Conservation (phyloP, 108 stramenopile species). For the Tribonema minus region DNA sequence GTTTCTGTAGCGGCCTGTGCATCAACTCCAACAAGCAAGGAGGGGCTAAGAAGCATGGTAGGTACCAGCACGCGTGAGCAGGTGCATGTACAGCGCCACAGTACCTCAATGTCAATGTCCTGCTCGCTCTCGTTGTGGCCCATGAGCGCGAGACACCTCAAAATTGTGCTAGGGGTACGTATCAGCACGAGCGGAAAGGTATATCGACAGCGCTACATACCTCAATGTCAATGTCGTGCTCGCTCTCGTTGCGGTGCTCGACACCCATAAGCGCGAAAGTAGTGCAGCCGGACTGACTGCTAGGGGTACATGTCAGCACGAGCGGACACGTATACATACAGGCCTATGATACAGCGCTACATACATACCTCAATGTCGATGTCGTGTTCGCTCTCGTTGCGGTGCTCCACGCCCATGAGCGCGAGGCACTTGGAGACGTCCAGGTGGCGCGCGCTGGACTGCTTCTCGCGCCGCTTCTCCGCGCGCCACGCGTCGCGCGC, state of each 20-base stretch:
- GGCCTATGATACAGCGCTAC: too few relatives aligned
- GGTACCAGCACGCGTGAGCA: too few relatives aligned
- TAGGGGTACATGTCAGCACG: too few relatives aligned
- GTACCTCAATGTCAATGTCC: slow-evolving; percentile 45
- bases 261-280: slow-evolving; percentile 39
- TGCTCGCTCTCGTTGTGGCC: slow-evolving; percentile 39
- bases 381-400: slow-evolving; percentile 42
- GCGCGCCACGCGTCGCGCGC: slow-evolving; percentile 8
- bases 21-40: too few relatives aligned
- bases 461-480: slow-evolving; percentile 21
- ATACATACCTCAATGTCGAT: slow-evolving; percentile 38
- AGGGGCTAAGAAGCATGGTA: too few relatives aligned
- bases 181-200: too few relatives aligned
- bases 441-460: slow-evolving; percentile 6
- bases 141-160: slow-evolving; percentile 16
- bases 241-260: slow-evolving; percentile 33
- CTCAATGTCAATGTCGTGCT: slow-evolving; percentile 46
- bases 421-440: slow-evolving; percentile 23
- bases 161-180: too few relatives aligned
- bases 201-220: background rate
- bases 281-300: too few relatives aligned
- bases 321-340: too few relatives aligned
- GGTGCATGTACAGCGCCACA: background rate
- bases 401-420: slow-evolving; percentile 30
- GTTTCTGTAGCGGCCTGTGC: too few relatives aligned